Conservation (phyloP, 2,329 filamentous ascomycete genomes). For the Dactylonectria macrodidyma region DNA sequence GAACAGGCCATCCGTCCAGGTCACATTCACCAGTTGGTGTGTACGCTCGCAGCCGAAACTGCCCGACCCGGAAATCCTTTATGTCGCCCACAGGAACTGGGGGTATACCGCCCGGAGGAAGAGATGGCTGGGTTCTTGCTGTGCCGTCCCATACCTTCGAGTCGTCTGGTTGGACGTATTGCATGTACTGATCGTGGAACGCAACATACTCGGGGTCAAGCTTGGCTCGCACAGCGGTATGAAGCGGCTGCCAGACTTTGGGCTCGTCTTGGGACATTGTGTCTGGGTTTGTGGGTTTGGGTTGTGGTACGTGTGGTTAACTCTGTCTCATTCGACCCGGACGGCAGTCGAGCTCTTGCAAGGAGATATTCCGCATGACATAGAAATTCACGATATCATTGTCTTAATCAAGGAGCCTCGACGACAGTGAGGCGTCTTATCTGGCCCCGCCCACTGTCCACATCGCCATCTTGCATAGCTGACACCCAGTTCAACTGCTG, state of each 20-base stretch:
- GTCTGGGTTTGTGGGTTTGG: background rate
- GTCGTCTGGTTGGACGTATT: conserved; percentile 51
- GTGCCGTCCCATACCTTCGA: conserved; percentile 48
- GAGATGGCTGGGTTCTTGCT: conserved; percentile 40
- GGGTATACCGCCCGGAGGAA: conserved; percentile 36
- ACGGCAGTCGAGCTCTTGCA: background rate
- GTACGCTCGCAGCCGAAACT: conserved; percentile 47
- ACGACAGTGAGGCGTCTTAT: conserved; percentile 15
- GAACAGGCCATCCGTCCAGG: conserved; percentile 46
- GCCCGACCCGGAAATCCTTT: conserved; percentile 42
- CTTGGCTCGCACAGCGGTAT: conserved; percentile 41
- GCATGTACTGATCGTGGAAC: conserved; percentile 52
- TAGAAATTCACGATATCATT: background rate
- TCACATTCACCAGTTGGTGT: conserved; percentile 38
- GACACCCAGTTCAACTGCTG: background rate
- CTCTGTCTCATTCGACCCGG: background rate
- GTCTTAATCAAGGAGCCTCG: background rate
- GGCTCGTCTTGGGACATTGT: conserved; percentile 4
- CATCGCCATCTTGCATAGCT: conserved; percentile 9
- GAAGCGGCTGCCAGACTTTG: conserved; percentile 46
- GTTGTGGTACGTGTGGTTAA: background rate
- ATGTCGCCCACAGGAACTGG: conserved; percentile 42
- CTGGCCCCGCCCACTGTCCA: background rate
- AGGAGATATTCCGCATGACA: background rate
- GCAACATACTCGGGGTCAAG: conserved; percentile 54